phyloP scores from a whole-genome alignment of 306 rosid genomes.

The Ochetophila trinervis region DNA sequence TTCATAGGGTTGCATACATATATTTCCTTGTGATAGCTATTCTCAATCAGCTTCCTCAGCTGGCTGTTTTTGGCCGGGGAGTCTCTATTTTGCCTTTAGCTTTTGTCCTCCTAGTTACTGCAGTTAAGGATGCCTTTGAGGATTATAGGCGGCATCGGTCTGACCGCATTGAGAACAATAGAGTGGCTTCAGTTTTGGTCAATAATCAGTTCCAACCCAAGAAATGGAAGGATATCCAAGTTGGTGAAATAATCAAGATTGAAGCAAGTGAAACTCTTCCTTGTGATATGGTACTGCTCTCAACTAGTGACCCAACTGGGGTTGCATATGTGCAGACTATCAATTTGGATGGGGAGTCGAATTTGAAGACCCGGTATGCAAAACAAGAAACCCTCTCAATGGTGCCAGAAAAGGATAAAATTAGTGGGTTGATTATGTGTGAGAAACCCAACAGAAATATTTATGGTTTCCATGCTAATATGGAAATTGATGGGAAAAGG shows the following conservation, averaged over 20 bases:
- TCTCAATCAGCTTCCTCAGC: conserved; percentile 93
- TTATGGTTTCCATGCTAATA: conserved; percentile 77
- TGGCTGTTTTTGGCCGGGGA: conserved; percentile 87
- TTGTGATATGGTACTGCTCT: conserved; percentile 87
- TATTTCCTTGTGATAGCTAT: conserved; percentile 82
- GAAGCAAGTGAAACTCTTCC: conserved; percentile 67
- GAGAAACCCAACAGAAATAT: conserved; percentile 95
- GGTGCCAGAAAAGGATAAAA: conserved; percentile 53
- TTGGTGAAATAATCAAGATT: conserved; percentile 76
- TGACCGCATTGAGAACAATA: conserved; percentile 77
- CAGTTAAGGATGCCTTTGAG: conserved; percentile 87
- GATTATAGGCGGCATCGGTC: conserved; percentile 86
- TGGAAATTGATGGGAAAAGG: conserved; percentile 75
- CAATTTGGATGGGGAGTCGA: conserved; percentile 93
- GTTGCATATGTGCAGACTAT: conserved; percentile 91
- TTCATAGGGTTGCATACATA: conserved; percentile 92
- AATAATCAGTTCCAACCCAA: conserved; percentile 45
- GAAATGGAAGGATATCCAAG: conserved; percentile 72
- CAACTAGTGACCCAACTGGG: conserved; percentile 92
- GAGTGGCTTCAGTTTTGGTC: conserved; percentile 67
- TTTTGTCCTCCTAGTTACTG: conserved; percentile 79
- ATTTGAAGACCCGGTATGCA: conserved; percentile 89
- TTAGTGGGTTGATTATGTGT: conserved; percentile 66
- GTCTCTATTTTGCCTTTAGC: conserved; percentile 78
- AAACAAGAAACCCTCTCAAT: conserved; percentile 84